These are phyloP conservation scores for Naematelia encephala DNA, from an alignment of 768 basidiomycete species.

Conservation along the genomic window DNA sequence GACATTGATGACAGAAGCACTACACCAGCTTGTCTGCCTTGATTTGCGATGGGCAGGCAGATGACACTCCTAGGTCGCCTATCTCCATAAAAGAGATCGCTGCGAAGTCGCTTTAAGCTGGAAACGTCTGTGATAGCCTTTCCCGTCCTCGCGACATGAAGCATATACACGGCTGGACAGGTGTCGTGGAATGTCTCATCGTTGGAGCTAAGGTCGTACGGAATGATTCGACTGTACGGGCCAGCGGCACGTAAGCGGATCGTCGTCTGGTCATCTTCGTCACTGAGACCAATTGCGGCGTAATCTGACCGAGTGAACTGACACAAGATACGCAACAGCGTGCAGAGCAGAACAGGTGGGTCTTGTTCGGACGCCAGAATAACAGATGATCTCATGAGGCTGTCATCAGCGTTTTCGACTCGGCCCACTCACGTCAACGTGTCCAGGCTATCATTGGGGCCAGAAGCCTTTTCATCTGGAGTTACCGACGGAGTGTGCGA, in stretches of 20 bases:
- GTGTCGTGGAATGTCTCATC: constrained; percentile 9
- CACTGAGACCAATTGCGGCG: constrained; percentile 28
- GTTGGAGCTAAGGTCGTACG: constrained; percentile 20
- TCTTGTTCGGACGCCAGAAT: constrained; percentile 30
- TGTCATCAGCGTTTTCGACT: constrained; percentile 5
- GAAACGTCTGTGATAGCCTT: constrained; percentile 2
- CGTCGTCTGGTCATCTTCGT: constrained; percentile 2
- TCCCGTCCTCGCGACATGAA: constrained; percentile 29
- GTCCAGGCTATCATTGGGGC: constrained; percentile 17
- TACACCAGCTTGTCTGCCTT: constrained; percentile 23
- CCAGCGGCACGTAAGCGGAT: constrained; percentile 26
- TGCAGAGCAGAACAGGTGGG: constrained; percentile 20
- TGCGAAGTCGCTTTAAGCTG: constrained; percentile 1
- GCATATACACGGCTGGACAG: constrained; percentile 21
- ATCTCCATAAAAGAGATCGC: constrained; percentile 21
- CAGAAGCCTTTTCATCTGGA: background rate
- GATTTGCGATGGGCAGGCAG: constrained; percentile 20
- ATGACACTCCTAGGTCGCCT: constrained; percentile 11
- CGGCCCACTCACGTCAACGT: constrained; percentile 28
- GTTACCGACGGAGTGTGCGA: background rate
- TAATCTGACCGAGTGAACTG: constrained; percentile 31
- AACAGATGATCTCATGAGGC: constrained; percentile 29
- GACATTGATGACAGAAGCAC: constrained; percentile 23
- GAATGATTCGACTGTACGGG: constrained; percentile 12
- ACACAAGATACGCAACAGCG: constrained; percentile 11